A percentile compares a stretch with the other conserved stretches of the same genome.
Conservation (phyloP, 495 filamentous ascomycete genomes). For the Neurospora sp. region DNA sequence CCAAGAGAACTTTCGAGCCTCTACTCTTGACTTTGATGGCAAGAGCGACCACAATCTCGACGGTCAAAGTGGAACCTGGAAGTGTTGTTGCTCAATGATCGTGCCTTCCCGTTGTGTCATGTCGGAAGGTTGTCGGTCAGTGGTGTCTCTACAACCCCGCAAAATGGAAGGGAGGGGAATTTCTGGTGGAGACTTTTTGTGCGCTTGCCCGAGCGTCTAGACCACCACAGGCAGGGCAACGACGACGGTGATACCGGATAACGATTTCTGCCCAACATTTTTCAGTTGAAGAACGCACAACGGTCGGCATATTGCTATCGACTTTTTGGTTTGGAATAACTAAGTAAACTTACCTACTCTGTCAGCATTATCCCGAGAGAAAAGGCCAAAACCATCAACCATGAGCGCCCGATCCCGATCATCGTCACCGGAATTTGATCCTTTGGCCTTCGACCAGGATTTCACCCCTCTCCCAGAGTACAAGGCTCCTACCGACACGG, state of each 20-base stretch:
- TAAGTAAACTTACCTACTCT: background rate
- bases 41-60: background rate
- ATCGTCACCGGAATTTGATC: slow-evolving; percentile 32
- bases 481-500: slow-evolving; percentile 53
- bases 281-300: background rate
- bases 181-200: background rate
- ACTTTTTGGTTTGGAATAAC: too few relatives aligned
- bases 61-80: background rate
- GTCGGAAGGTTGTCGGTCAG: background rate
- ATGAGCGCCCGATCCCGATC: slow-evolving; percentile 10
- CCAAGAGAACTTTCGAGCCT: background rate
- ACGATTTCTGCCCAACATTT: background rate
- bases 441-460: slow-evolving; percentile 50
- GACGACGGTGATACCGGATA: background rate
- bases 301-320: too few relatives aligned
- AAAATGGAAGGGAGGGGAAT: background rate
- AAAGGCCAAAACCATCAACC: background rate
- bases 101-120: background rate
- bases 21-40: background rate
- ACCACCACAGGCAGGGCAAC: background rate
- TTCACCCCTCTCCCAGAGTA: slow-evolving; percentile 55
- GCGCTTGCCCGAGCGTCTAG: background rate
- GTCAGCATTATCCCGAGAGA: background rate
- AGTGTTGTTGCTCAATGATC: background rate
- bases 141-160: background rate